Evolutionary conservation across 495 filamentous ascomycete species (phyloP), one percentile per base, ranked within the genome.

Genomic region (Rhizodiscina lignyota): DNA sequence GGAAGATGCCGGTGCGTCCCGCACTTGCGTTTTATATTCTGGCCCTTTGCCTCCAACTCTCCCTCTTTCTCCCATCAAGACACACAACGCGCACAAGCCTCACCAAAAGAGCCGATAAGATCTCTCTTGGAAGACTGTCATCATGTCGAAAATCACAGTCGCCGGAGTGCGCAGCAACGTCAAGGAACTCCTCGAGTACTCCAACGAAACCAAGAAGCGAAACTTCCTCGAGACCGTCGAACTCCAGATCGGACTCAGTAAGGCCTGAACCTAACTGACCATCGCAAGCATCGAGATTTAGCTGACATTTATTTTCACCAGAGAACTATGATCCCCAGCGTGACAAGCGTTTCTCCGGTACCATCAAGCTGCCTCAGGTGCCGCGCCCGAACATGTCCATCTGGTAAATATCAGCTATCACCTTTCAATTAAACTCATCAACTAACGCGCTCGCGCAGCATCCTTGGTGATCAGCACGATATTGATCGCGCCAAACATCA

Each of bases 271-370:
- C n/a, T n/a, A n/a, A n/a, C n/a, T n/a, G n/a, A n/a, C n/a, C n/a
- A n/a, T n/a, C n/a, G n/a, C n/a, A n/a, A n/a, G n/a, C n/a, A n/a
- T n/a, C n/a, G n/a, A n/a, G n/a, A n/a, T n/a, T n/a, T n/a, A n/a
- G n/a, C n/a, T n/a, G n/a, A n/a, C n/a, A n/a, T n/a, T n/a, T n/a
- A n/a, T n/a, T n/a, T n/a, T n/a, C n/a, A n/a, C n/a, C n/a, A n/a
- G n/a, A 97, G 81, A 97, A 97, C 80, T 97, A 97, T 71, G 89
- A 97, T 56, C 89, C 89, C 56, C 86, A 94, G 74, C 84, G 87
- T 79, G 89, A 97, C 70, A 97, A 97, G 85, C 89, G 89, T 87
- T 97, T 97, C 83, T 89, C 81, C 30, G 89, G 89, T 64, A 96
- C 91, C 58, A 81, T 97, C 68, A 79, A 77, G 68, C 80, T 96